These are phyloP conservation scores for Secale cereale DNA, from an alignment of 176 grass and related monocot species.

Conservation along the genomic window DNA sequence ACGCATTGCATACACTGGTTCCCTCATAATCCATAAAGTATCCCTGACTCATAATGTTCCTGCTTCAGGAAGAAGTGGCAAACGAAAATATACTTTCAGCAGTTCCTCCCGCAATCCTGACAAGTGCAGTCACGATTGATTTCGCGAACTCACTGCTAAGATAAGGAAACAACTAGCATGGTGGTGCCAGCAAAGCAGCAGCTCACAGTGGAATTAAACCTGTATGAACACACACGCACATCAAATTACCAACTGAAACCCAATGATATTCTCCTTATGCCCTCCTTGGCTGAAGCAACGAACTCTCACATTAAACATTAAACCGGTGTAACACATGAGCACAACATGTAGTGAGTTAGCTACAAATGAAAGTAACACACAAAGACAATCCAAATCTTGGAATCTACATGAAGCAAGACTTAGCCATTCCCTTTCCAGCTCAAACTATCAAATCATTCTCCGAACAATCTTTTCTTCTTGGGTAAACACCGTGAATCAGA, in stretches of 20 bases:
- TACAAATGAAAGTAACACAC: not conserved
- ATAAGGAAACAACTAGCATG: not conserved
- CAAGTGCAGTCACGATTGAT: not conserved
- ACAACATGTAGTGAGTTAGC: not conserved
- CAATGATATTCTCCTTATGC: not conserved
- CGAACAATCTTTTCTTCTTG: not conserved
- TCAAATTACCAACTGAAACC: not conserved
- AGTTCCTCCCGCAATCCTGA: not conserved
- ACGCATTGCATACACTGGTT: not conserved
- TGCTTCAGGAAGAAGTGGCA: slow-evolving; percentile 15
- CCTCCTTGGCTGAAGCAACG: not conserved
- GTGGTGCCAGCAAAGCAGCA: not conserved
- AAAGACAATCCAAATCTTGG: not conserved
- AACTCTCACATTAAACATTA: not conserved
- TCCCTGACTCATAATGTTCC: not conserved
- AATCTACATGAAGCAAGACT: not conserved
- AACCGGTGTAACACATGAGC: not conserved
- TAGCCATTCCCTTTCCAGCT: not conserved
- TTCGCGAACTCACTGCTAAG: not conserved
- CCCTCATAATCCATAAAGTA: not conserved
- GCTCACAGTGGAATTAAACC: not conserved
- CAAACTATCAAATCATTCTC: not conserved
- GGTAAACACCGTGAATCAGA: not conserved
- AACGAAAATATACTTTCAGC: not conserved
- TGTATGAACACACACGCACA: not conserved